Evolutionary conservation across 2,329 filamentous ascomycete species (phyloP), one percentile per base, ranked within the genome.

Genomic region (Pseudogymnoascus sp.): DNA sequence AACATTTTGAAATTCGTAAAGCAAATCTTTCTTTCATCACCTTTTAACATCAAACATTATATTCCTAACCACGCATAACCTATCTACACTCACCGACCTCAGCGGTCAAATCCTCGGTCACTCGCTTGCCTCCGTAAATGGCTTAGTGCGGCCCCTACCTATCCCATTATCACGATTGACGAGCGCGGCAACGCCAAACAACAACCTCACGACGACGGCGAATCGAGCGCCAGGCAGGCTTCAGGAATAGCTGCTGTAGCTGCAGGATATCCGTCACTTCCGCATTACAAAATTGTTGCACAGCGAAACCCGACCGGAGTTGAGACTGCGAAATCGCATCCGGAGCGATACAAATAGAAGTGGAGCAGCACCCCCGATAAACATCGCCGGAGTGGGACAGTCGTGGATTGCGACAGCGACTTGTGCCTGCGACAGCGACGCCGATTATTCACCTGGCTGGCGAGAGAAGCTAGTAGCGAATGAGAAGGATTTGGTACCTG

Each of bases 151-250:
- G 49, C 49, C 49, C 49, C 49, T 56, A 34, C 49, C 28, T 56
- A 56, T 56, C 49, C 49, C 49, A 56, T 56, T 56, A 56, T 56
- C 49, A 56, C 49, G 49, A 56, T 56, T 56, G 49, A 56, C 49
- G 49, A 56, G 49, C 49, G 49, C 28, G 49, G 49, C 28, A 56
- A 56, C 49, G 28, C 28, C 28, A 34, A 31, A 56, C 49, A 56
- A 56, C 49, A 34, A 49, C 14, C 46, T 21, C 28, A 56, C 49
- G 28, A 56, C 49, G 49, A 56, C 49, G 49, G 49, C 28, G 49
- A 56, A 12, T 34, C 49, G 49, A 31, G 34, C 49, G 49, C 49
- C 49, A 56, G 49, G 49, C 49, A 56, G 49, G 49, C 49, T 56
- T 56, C 16, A 34, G 49, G 49, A 12, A 34, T 56, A 56, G 49